Evolutionary conservation across 441 rosid genomes (phyloP).

Genomic region (Populus hybrid): DNA sequence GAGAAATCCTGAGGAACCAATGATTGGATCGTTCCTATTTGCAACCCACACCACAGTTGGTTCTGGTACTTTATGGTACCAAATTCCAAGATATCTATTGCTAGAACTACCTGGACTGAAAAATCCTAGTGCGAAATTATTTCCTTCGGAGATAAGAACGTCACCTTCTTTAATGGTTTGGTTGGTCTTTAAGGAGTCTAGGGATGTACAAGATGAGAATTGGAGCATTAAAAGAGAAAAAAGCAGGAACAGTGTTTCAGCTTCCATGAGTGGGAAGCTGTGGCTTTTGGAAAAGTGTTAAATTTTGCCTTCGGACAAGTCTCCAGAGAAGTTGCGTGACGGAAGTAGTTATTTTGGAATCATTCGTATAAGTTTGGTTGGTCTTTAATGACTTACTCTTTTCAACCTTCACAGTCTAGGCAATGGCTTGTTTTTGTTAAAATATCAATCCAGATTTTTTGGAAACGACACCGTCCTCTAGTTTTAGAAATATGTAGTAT

Average conservation of each 20-base stretch:
- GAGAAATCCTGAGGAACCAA: not conserved
- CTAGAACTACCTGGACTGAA: not conserved
- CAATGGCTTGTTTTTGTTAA: too few relatives aligned
- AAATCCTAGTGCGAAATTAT: conserved; percentile 6
- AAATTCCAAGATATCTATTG: conserved; percentile 17
- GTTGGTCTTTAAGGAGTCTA: conserved; percentile 6
- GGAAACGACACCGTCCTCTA: too few relatives aligned
- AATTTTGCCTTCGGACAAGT: too few relatives aligned
- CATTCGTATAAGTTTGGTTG: too few relatives aligned
- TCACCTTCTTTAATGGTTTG: conserved; percentile 17
- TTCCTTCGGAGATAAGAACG: conserved; percentile 25
- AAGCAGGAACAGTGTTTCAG: conserved; percentile 8
- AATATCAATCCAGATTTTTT: too few relatives aligned
- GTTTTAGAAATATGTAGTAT: too few relatives aligned
- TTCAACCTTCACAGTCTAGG: too few relatives aligned
- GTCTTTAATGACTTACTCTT: too few relatives aligned
- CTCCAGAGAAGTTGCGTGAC: too few relatives aligned
- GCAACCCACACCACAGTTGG: not conserved
- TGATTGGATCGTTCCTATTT: conserved; percentile 10
- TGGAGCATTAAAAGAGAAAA: not conserved
- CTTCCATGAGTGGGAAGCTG: conserved; percentile 8
- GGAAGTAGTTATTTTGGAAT: too few relatives aligned
- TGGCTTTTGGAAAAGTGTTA: not conserved
- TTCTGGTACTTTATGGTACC: conserved; percentile 30
- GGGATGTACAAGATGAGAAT: not conserved